Evolutionary conservation across 2,329 filamentous ascomycete genomes (phyloP), one percentile per base, ranked within the genome.

Genomic region (Mollisiaceae sp.): DNA sequence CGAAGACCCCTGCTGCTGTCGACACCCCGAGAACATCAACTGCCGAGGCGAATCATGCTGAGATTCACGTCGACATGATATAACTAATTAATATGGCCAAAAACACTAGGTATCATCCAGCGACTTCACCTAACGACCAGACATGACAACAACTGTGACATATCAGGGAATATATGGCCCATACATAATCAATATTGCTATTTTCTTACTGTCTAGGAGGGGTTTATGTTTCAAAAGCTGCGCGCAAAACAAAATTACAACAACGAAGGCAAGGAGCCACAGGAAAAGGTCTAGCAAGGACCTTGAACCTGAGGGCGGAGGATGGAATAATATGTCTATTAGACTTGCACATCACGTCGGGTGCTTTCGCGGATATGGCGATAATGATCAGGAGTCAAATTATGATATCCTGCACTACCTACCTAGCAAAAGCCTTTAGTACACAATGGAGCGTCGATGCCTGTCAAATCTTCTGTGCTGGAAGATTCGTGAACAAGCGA

Each of bases 151-250:
- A 52, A 54, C 22, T 32, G 24, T 18, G 50, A 18, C 5, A 32
- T n/a, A 54, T 54, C 27, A 27, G 24, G 18, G 24, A 8, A 35
- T 54, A 35, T 54, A 27, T 12, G 14, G 11, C 22, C 32, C 55
- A 22, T 5, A 57, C 35, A 38, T 14, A 41, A 18, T n/a, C 8
- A 57, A 57, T 39, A 39, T 57, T 57, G 55, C 32, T 57, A 57
- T 38, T 22, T 57, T 39, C 24, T 32, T 32, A 32, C 27, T 32
- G 27, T 32, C 27, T 32, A 32, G 27, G 6, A 6, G 27, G 27
- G 27, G 3, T 32, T 54, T 32, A 35, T 32, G 22, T 54, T 54
- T 35, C 24, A 35, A 32, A 1, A 15, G n/a, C 12, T 14, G 18
- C 4, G 32, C 24, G 14, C 24, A 27, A 27, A 24, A 54, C 24